A percentile compares a stretch with the other conserved stretches of the same genome.
Conservation (phyloP, 2,329 filamentous ascomycete species). For the Metarhizium humberi region DNA sequence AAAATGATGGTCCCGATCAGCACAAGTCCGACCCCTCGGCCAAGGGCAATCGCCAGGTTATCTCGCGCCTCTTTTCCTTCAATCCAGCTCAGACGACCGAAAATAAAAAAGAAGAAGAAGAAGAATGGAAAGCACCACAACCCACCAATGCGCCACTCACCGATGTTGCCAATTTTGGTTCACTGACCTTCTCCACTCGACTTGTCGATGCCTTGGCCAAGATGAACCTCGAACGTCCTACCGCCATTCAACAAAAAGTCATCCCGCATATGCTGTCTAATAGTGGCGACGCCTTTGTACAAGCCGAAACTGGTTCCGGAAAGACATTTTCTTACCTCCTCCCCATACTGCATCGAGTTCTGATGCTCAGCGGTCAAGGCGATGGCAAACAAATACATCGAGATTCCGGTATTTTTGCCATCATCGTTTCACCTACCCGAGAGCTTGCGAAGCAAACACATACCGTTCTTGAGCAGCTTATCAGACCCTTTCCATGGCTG, state of each 20-base stretch:
- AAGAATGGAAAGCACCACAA: slow-evolving; percentile 48
- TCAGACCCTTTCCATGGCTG: slow-evolving; percentile 88
- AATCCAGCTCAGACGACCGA: slow-evolving; percentile 68
- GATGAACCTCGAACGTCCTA: slow-evolving; percentile 81
- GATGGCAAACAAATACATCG: slow-evolving; percentile 57
- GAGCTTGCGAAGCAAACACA: slow-evolving; percentile 94
- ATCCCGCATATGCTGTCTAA: slow-evolving; percentile 71
- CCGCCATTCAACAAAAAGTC: slow-evolving; percentile 86
- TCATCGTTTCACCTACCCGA: slow-evolving; percentile 87
- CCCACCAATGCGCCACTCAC: slow-evolving; percentile 87
- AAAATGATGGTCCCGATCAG: slow-evolving; percentile 8
- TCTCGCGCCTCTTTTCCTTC: slow-evolving; percentile 86
- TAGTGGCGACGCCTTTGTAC: slow-evolving; percentile 87
- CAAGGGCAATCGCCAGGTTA: slow-evolving; percentile 45
- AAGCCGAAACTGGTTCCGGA: slow-evolving; percentile 93
- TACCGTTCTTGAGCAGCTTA: slow-evolving; percentile 71
- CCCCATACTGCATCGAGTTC: slow-evolving; percentile 81
- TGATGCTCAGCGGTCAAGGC: slow-evolving; percentile 57
- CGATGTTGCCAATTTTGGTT: slow-evolving; percentile 78
- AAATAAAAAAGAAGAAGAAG: slow-evolving; percentile 38
- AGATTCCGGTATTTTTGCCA: slow-evolving; percentile 83
- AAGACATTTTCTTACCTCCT: slow-evolving; percentile 96
- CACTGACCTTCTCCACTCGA: slow-evolving; percentile 70
- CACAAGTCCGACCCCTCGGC: slow-evolving; percentile 10
- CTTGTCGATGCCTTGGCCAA: slow-evolving; percentile 80